Conservation (phyloP, 441 rosid species). For the Populus tomentosa region DNA sequence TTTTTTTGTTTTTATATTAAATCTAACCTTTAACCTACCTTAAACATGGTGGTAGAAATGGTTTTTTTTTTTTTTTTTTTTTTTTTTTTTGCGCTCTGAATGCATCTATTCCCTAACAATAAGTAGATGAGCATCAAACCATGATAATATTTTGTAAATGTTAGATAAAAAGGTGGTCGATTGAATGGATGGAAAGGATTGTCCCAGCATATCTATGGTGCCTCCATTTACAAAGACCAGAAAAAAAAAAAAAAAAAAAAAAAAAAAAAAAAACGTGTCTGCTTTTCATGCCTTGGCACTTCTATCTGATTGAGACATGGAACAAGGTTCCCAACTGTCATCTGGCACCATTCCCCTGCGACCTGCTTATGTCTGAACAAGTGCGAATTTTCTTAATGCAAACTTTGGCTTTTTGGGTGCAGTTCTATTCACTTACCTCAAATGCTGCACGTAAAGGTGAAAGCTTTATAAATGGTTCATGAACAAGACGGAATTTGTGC, state of each 20-base stretch:
- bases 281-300: conserved; percentile 10
- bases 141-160: not conserved
- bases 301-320: conserved; percentile 25
- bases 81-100: not conserved
- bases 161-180: not conserved
- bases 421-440: not conserved
- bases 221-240: conserved; percentile 1
- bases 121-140: too few relatives aligned
- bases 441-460: not conserved
- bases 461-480: not conserved
- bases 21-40: not conserved
- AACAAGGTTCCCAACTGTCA: conserved; percentile 34
- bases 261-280: not conserved
- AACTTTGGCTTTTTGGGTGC: not conserved
- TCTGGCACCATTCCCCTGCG: not conserved
- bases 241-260: not conserved
- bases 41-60: not conserved
- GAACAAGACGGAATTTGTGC: not conserved
- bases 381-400: not conserved
- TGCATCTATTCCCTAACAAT: not conserved
- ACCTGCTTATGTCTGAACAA: not conserved
- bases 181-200: conserved; percentile 4
- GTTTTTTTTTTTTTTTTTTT: too few relatives aligned
- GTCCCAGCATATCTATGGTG: not conserved
- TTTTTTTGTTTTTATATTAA: too few relatives aligned